phyloP scores from a whole-genome alignment of 495 filamentous ascomycete genomes.

The Aspergillus mulundensis region DNA sequence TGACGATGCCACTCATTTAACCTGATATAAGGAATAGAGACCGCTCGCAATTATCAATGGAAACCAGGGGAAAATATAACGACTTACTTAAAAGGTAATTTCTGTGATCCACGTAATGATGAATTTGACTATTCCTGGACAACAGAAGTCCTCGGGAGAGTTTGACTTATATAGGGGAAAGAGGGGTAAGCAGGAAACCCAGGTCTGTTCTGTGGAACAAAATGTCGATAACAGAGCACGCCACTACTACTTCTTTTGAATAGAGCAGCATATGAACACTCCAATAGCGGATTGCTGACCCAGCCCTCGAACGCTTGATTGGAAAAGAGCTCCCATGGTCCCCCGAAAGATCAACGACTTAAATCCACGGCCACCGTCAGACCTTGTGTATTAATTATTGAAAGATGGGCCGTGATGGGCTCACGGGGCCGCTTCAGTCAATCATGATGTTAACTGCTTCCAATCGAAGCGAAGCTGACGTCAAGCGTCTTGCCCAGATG shows the following conservation, averaged over 20 bases:
- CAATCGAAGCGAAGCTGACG: conserved; percentile 8
- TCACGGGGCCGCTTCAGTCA: not conserved
- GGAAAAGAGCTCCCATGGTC: not conserved
- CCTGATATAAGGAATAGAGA: no score
- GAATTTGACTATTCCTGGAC: not conserved
- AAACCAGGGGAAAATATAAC: not conserved
- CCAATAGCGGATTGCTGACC: not conserved
- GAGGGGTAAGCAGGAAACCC: conserved; percentile 10
- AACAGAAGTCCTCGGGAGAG: not conserved
- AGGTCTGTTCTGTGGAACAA: conserved; percentile 4
- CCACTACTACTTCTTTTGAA: not conserved
- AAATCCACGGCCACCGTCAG: not conserved
- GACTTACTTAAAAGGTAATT: not conserved
- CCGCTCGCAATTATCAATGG: no score
- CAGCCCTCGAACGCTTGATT: not conserved
- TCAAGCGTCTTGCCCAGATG: conserved; percentile 6
- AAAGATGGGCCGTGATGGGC: not conserved
- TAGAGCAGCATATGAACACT: not conserved
- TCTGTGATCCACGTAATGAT: not conserved
- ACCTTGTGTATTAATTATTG: not conserved
- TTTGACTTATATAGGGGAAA: conserved; percentile 5
- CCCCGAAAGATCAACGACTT: not conserved
- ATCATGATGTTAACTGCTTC: conserved; percentile 5
- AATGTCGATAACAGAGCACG: not conserved
- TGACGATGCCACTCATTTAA: not conserved